Conservation (phyloP, 768 basidiomycete genomes). For the Tricholoma matsutake region DNA sequence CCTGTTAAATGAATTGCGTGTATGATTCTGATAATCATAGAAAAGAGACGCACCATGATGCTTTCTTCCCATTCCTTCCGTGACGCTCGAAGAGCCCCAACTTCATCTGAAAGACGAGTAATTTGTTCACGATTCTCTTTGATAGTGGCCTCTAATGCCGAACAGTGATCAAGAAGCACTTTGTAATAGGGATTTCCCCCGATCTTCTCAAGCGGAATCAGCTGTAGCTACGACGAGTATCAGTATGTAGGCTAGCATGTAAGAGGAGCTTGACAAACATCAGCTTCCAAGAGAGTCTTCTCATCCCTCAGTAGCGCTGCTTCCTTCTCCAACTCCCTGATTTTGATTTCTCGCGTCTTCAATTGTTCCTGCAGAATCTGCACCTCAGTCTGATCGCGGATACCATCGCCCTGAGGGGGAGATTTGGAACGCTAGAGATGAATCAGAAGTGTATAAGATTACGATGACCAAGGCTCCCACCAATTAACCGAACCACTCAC, state of each 20-base stretch:
- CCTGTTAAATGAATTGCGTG: slow-evolving; percentile 19
- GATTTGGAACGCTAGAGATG: slow-evolving; percentile 37
- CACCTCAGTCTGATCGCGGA: slow-evolving; percentile 32
- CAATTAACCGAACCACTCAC: slow-evolving; percentile 70
- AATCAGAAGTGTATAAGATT: slow-evolving; percentile 44
- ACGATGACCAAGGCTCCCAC: slow-evolving; percentile 57
- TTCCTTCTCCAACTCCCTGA: slow-evolving; percentile 47
- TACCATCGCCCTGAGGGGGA: slow-evolving; percentile 35
- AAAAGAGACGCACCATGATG: slow-evolving; percentile 35
- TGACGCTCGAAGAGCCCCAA: slow-evolving; percentile 34
- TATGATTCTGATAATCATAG: slow-evolving; percentile 9
- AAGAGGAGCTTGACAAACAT: slow-evolving; percentile 32
- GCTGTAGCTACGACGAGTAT: slow-evolving; percentile 31
- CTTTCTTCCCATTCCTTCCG: slow-evolving; percentile 48
- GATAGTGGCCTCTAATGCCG: slow-evolving; percentile 41
- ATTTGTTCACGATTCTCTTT: slow-evolving; percentile 38
- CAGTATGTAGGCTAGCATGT: not conserved
- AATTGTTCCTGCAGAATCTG: slow-evolving; percentile 42
- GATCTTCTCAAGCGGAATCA: slow-evolving; percentile 43
- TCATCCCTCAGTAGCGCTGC: slow-evolving; percentile 42
- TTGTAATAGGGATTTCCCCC: slow-evolving; percentile 52
- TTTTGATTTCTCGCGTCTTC: slow-evolving; percentile 40
- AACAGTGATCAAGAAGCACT: slow-evolving; percentile 51
- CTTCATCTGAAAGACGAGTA: slow-evolving; percentile 40
- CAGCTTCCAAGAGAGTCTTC: slow-evolving; percentile 40